A percentile compares a stretch with the other conserved stretches of the same genome.
These are phyloP conservation scores for Candida gorgasii DNA, from an alignment of 805 yeast genomes.

Conservation along the genomic window DNA sequence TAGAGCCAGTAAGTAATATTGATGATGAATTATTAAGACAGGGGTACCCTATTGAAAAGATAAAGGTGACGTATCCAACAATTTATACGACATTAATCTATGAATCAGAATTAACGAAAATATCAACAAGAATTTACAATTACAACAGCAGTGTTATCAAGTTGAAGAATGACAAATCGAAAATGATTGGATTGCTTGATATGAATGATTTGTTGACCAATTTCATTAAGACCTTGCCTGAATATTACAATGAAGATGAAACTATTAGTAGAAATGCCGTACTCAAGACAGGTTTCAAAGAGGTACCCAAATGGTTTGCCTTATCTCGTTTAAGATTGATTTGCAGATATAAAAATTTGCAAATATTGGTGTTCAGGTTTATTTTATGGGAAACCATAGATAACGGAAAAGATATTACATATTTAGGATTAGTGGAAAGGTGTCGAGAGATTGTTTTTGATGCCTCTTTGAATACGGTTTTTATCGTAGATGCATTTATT, in stretches of 20 bases:
- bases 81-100: conserved; percentile 22
- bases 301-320: conserved; percentile 20
- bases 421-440: conserved; percentile 17
- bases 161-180: conserved; percentile 21
- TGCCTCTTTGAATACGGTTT: conserved; percentile 18
- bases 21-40: conserved; percentile 18
- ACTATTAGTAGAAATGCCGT: conserved; percentile 9
- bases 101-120: conserved; percentile 22
- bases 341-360: conserved; percentile 19
- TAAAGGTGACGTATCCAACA: conserved; percentile 20
- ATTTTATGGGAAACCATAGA: conserved; percentile 22
- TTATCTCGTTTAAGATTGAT: conserved; percentile 20
- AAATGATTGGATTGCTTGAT: conserved; percentile 23
- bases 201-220: conserved; percentile 20
- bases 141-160: conserved; percentile 21
- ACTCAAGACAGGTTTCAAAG: conserved; percentile 11
- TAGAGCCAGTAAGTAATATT: conserved; percentile 19
- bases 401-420: conserved; percentile 14
- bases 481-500: conserved; percentile 16
- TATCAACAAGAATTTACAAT: conserved; percentile 22
- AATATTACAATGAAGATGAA: conserved; percentile 18
- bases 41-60: conserved; percentile 14
- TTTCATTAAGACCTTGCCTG: conserved; percentile 17
- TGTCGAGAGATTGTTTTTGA: conserved; percentile 19
- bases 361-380: conserved; percentile 20